Percentiles rank a stretch among this genome's conserved stretches.
Conservation (phyloP, 2,329 filamentous ascomycete species). For the Microthyrium microscopicum region DNA sequence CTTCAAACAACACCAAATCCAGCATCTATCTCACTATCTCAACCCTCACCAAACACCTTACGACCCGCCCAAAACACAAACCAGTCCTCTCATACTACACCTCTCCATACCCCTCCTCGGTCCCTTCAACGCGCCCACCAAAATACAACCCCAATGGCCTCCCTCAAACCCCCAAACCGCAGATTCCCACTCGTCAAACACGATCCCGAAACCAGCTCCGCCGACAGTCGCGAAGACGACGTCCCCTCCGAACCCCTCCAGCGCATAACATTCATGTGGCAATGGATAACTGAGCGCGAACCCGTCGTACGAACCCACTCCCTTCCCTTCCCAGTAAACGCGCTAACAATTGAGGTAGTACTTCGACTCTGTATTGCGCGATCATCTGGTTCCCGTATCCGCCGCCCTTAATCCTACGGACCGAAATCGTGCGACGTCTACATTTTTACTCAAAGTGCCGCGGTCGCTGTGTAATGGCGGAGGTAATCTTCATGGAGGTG, state of each 20-base stretch:
- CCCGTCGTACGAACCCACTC: too few species aligned
- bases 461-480: conserved; percentile 29
- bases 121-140: background rate
- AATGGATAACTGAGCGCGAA: too few species aligned
- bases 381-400: conserved; percentile 19
- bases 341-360: too few species aligned
- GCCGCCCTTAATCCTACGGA: conserved; percentile 16
- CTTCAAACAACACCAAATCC: too few species aligned
- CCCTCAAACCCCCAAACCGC: background rate
- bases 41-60: background rate
- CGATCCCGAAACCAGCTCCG: conserved; percentile 41
- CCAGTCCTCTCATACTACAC: too few species aligned
- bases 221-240: too few species aligned
- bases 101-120: background rate
- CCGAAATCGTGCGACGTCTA: conserved; percentile 19
- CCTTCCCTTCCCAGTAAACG: too few species aligned
- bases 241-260: conserved; percentile 44
- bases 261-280: too few species aligned
- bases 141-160: background rate
- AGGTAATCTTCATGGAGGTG: conserved; percentile 36
- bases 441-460: conserved; percentile 29
- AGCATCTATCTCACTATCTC: background rate
- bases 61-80: too few species aligned
- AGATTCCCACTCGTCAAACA: background rate
- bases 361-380: conserved; percentile 17